phyloP scores from a whole-genome alignment of 768 basidiomycete genomes.

The Lanmaoa rubissima region DNA sequence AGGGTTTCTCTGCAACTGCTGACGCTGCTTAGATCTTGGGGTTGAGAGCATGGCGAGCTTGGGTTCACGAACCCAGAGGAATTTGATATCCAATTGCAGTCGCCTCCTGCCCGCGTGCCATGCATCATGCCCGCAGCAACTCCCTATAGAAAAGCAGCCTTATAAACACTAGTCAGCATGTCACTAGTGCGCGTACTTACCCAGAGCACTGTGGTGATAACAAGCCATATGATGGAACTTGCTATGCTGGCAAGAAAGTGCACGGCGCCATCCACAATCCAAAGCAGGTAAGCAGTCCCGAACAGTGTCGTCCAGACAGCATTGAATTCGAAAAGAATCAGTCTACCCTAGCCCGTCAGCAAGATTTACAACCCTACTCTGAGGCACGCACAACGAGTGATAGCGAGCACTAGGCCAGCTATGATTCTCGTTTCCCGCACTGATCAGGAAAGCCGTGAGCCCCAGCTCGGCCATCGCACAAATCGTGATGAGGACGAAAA shows the following conservation, averaged over 20 bases:
- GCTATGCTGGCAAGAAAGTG: constrained; percentile 75
- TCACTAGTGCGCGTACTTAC: constrained; percentile 36
- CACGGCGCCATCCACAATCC: constrained; percentile 63
- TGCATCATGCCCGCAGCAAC: constrained; percentile 67
- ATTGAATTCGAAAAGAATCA: constrained; percentile 62
- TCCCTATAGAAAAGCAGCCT: constrained; percentile 45
- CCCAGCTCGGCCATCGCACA: constrained; percentile 71
- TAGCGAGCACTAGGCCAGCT: constrained; percentile 63
- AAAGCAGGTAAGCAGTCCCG: constrained; percentile 65
- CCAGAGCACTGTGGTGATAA: constrained; percentile 65
- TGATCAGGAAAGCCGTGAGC: constrained; percentile 71
- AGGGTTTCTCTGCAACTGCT: constrained; percentile 67
- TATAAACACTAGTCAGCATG: not conserved
- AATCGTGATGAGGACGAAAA: constrained; percentile 63
- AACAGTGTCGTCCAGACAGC: constrained; percentile 77
- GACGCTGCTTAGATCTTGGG: constrained; percentile 21
- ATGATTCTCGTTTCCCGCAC: constrained; percentile 58
- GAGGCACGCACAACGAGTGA: constrained; percentile 55
- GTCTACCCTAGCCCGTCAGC: constrained; percentile 31
- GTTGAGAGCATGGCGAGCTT: constrained; percentile 24
- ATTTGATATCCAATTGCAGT: constrained; percentile 51
- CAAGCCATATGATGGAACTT: constrained; percentile 73
- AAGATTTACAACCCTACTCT: not conserved
- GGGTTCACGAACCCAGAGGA: constrained; percentile 26
- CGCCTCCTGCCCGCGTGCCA: constrained; percentile 54